Evolutionary conservation across 805 yeast genomes (phyloP), one percentile per base, ranked within the genome.

Genomic region (Saccharomycopsis capsularis): DNA sequence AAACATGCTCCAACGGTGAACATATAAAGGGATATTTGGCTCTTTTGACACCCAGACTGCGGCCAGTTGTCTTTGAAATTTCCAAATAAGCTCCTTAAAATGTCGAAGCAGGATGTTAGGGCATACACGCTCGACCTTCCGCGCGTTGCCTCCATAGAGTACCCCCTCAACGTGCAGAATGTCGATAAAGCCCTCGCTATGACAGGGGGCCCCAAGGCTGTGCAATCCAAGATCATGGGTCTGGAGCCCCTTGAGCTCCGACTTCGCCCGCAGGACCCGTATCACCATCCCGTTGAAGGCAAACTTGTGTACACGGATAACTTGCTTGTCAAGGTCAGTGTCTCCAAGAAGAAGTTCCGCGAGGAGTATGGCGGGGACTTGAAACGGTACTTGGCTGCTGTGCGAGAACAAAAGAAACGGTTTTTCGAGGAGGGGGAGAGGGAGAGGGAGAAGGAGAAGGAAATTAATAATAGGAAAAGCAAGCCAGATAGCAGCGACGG

Each of bases 401-500:
- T 29, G 19, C n/a, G 34, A 16, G 45, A 46, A 22, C 37, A 43
- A 21, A 39, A 41, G 19, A 18, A 41, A 7, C 35, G 19, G 19
- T 30, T 22, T 19, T 42, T 46, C 3, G 42, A 43, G 27, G 40
- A 27, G 47, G 52, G 38, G 19, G 43, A 24, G 25, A 46, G 24
- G 32, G 58, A 32, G 55, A 59, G 48, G 51, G 78, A 68, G 56
- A 63, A 70, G 36, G 62, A 66, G 50, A 68, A 69, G 56, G 65
- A 70, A 21, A 56, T 4, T 46, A 63, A 57, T 13, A 55, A 34
- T 61, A 58, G 56, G n/a, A 56, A 69, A 47, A 63, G 69, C 47
- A 73, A 82, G 52, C 90, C 84, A 60, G 88, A 90, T 0, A 65
- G 83, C 3, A n/a, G n/a, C n/a, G n/a, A n/a, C n/a, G n/a, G n/a